Conservation (phyloP, 192 early-diverging fungal genomes). For the Chytriomyces sp. region DNA sequence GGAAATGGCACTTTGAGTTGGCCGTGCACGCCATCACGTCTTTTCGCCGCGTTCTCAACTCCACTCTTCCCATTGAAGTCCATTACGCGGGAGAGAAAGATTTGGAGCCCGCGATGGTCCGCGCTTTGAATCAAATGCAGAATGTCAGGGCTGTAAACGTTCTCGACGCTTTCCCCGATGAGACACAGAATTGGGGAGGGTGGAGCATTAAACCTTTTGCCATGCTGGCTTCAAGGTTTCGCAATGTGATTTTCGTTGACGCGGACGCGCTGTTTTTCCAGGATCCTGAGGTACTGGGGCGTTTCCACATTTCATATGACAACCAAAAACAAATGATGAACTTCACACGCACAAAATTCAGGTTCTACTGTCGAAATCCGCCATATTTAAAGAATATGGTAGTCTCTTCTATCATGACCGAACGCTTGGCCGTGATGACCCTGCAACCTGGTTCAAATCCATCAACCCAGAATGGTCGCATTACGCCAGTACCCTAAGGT, state of each 20-base stretch:
- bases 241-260: constrained; percentile 70
- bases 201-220: constrained; percentile 63
- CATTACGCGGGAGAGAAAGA: constrained; percentile 51
- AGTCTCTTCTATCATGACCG: constrained; percentile 68
- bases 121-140: constrained; percentile 3
- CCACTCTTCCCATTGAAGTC: constrained; percentile 60
- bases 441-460: constrained; percentile 53
- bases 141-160: constrained; percentile 39
- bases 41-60: constrained; percentile 40
- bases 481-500: constrained; percentile 48
- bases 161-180: constrained; percentile 34
- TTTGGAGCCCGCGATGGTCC: neutral
- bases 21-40: neutral
- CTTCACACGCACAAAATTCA: neutral
- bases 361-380: constrained; percentile 46
- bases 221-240: constrained; percentile 61
- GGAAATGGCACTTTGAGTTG: constrained; percentile 20
- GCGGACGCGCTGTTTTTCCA: constrained; percentile 73
- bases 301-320: too few relatives aligned
- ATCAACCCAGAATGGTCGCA: constrained; percentile 56
- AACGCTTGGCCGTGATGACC: constrained; percentile 36
- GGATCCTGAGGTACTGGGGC: constrained; percentile 49
- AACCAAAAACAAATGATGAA: neutral
- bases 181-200: neutral
- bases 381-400: constrained; percentile 51